phyloP scores from a whole-genome alignment of 768 basidiomycete species.

The Suillus americanus region DNA sequence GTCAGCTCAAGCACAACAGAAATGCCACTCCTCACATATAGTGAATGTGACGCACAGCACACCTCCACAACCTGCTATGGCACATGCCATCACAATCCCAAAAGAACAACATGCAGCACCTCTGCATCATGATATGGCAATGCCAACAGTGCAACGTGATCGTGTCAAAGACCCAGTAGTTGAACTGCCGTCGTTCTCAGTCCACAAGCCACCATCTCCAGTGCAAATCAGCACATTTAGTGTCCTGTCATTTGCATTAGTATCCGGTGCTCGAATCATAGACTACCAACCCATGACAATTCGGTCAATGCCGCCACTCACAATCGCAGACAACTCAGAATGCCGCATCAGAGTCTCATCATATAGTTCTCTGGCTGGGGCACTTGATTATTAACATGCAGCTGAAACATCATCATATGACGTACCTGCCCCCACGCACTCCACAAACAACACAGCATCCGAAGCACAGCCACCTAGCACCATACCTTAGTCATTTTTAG shows the following conservation, averaged over 20 bases:
- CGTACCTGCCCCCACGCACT: not conserved
- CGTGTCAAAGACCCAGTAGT: too few relatives aligned
- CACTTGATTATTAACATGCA: not conserved
- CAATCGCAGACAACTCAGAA: not conserved
- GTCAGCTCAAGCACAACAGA: too few relatives aligned
- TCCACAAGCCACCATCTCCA: not conserved
- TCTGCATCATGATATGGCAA: too few relatives aligned
- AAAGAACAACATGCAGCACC: too few relatives aligned
- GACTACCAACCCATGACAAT: not conserved
- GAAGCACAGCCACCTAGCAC: not conserved
- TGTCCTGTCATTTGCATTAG: not conserved
- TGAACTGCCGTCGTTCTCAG: constrained; percentile 2
- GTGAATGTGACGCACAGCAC: too few relatives aligned
- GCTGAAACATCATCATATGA: not conserved
- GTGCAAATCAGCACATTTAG: not conserved
- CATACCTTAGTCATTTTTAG: too few relatives aligned
- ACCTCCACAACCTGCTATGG: too few relatives aligned
- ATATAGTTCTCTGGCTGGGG: not conserved
- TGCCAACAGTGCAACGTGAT: too few relatives aligned
- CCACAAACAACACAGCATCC: too few relatives aligned
- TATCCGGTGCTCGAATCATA: not conserved
- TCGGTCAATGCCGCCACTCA: not conserved
- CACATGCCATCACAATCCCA: too few relatives aligned
- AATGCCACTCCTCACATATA: too few relatives aligned
- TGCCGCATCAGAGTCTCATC: not conserved